Base-by-base conservation (phyloP, 768 basidiomycete species). In the Nidula microcarpa region DNA sequence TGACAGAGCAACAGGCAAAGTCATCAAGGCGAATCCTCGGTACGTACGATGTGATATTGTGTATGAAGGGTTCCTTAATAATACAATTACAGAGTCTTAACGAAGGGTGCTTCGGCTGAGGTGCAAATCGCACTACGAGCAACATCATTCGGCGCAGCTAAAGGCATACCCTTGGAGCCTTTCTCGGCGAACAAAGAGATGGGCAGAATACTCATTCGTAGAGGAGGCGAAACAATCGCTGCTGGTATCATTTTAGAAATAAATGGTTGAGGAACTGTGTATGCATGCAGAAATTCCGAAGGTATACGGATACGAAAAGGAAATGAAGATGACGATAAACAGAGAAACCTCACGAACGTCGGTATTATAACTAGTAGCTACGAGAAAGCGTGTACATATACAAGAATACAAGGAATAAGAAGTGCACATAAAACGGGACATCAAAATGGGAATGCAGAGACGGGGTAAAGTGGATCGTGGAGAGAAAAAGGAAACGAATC, bases 211-310 rank as follows among this genome's bases (percentile, higher is more conserved):
- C 65, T 99, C 57, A 75, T 99, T 53, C 76, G 97, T 43, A 74
- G 96, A 51, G 86, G 84, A 33, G 97, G 97, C 0, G 95, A 98
- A 72, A 98, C 97, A 0, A 89, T 99, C 55, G 93, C 86, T 37
- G 95, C 95, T 44, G 95, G 79, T n/a, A 73, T 81, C 50, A 68
- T 73, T 9, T 62, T 79, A 47, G 72, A 76, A 43, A 70, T 79
- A 43, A 43, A 57, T 23, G 51, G 47, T 43, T 63, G 51, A 54
- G 30, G 13, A 44, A n/a, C 14, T 18, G 39, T 30, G 14, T 30
- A 47, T 8, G 32, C 30, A 13, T 36, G 11, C 8, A 14, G 33
- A 17, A 49, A 49, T 16, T 30, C 33, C 11, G 41, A 30, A 30
- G 52, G 37, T 10, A 33, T 7, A 17, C n/a, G 30, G 23, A 49